A percentile compares a stretch with the other conserved stretches of the same genome.
These are phyloP conservation scores for Hymenotorrendiella dingleyae DNA, from an alignment of 2,329 filamentous ascomycete genomes.

Conservation along the genomic window DNA sequence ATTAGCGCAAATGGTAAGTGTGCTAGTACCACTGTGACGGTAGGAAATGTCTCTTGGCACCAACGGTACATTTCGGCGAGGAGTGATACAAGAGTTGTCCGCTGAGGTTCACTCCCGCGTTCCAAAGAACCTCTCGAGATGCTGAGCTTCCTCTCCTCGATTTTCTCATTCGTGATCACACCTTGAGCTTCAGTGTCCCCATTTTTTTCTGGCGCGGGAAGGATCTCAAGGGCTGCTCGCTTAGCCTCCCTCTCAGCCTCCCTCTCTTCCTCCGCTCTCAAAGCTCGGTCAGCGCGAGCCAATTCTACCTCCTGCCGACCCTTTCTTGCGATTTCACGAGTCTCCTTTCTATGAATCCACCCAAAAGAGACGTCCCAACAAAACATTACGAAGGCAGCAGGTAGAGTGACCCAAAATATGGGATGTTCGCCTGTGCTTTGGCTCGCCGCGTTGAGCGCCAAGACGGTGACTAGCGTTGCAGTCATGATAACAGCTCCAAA, in stretches of 20 bases:
- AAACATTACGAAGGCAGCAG: slow-evolving; percentile 63
- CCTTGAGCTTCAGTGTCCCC: slow-evolving; percentile 35
- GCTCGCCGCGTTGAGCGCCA: slow-evolving; percentile 59
- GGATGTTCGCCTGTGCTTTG: slow-evolving; percentile 44
- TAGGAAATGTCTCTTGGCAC: slow-evolving; percentile 66
- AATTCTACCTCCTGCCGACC: slow-evolving; percentile 45
- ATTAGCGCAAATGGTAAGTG: slow-evolving; percentile 64
- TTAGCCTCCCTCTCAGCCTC: slow-evolving; percentile 7
- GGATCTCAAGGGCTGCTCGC: not conserved
- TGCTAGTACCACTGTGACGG: slow-evolving; percentile 55
- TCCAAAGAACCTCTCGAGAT: no score
- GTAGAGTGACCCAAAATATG: slow-evolving; percentile 64
- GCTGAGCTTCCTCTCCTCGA: slow-evolving; percentile 11
- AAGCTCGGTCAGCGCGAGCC: slow-evolving; percentile 35
- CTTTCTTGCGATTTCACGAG: slow-evolving; percentile 53
- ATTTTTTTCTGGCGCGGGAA: not conserved
- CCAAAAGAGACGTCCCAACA: slow-evolving; percentile 60
- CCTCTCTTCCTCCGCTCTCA: slow-evolving; percentile 30
- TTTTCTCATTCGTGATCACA: slow-evolving; percentile 44
- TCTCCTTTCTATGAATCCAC: slow-evolving; percentile 57
- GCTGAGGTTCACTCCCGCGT: slow-evolving; percentile 12
- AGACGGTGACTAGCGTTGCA: slow-evolving; percentile 57
- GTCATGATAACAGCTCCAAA: slow-evolving; percentile 64
- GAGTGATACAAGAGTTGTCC: slow-evolving; percentile 48
- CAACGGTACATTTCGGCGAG: slow-evolving; percentile 43